These are phyloP conservation scores for Omphalotus olearius DNA, from an alignment of 1,284 basidiomycete genomes.

Conservation along the genomic window DNA sequence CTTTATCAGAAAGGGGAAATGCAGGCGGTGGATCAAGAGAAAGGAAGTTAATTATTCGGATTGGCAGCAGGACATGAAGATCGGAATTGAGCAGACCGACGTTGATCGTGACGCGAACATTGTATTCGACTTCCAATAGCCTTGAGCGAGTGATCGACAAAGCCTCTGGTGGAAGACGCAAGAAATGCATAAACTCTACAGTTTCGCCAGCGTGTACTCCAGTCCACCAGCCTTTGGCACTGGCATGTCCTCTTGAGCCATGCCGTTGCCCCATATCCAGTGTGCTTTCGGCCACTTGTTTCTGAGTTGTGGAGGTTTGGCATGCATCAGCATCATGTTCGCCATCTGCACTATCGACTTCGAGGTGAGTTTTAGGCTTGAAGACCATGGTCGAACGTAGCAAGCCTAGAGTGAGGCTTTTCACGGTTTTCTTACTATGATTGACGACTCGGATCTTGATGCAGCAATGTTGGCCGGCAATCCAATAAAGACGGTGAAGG, in stretches of 20 bases:
- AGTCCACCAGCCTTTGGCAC: conserved; percentile 85
- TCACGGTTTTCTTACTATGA: conserved; percentile 71
- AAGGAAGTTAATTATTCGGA: conserved; percentile 74
- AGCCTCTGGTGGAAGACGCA: conserved; percentile 69
- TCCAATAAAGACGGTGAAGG: conserved; percentile 77
- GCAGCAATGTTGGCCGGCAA: conserved; percentile 82
- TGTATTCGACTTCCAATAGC: conserved; percentile 80
- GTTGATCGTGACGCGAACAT: conserved; percentile 68
- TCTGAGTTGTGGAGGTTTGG: conserved; percentile 57
- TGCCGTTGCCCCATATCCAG: conserved; percentile 62
- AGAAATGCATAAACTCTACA: conserved; percentile 56
- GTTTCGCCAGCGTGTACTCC: conserved; percentile 67
- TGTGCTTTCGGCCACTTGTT: conserved; percentile 60
- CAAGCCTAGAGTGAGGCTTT: conserved; percentile 65
- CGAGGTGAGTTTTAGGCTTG: conserved; percentile 45
- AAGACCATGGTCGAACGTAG: conserved; percentile 72
- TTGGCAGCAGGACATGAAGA: conserved; percentile 63
- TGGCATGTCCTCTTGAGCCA: conserved; percentile 64
- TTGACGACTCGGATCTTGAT: conserved; percentile 74
- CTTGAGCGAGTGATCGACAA: conserved; percentile 73
- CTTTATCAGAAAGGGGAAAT: conserved; percentile 4
- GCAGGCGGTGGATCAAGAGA: conserved; percentile 76
- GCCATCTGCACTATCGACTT: conserved; percentile 26
- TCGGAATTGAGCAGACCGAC: conserved; percentile 63
- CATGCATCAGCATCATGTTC: conserved; percentile 48